These are phyloP conservation scores for Phyllosticta citrichinensis DNA, from an alignment of 2,329 filamentous ascomycete species.

Conservation along the genomic window DNA sequence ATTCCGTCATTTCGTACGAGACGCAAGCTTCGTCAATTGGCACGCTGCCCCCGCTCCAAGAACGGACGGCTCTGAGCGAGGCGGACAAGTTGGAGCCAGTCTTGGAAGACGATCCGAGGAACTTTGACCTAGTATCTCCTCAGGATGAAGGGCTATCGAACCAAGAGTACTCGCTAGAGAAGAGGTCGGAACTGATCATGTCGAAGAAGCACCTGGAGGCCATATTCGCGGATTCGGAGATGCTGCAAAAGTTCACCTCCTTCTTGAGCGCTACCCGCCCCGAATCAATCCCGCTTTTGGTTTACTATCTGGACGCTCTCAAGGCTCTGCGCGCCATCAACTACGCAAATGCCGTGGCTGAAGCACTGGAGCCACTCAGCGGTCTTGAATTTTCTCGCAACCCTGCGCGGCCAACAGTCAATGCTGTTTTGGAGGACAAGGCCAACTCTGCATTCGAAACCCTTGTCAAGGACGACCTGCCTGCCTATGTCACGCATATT, in stretches of 20 bases:
- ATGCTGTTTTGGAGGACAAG: constrained; percentile 51
- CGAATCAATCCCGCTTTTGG: constrained; percentile 53
- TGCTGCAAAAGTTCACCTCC: constrained; percentile 55
- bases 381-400: constrained; percentile 47
- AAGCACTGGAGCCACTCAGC: constrained; percentile 47
- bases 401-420: constrained; percentile 43
- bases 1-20: constrained; percentile 27
- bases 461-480: constrained; percentile 57
- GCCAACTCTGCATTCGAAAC: constrained; percentile 55
- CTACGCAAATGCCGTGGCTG: constrained; percentile 60
- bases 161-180: constrained; percentile 47
- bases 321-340: constrained; percentile 62
- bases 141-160: constrained; percentile 15
- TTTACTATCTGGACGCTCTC: constrained; percentile 61
- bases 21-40: constrained; percentile 23
- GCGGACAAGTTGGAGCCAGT: constrained; percentile 36
- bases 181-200: constrained; percentile 55
- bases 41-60: constrained; percentile 33
- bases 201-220: constrained; percentile 53
- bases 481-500: constrained; percentile 59
- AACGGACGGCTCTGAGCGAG: constrained; percentile 31
- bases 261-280: constrained; percentile 54
- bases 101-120: constrained; percentile 43
- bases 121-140: constrained; percentile 44
- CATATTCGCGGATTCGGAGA: constrained; percentile 54